phyloP scores from a whole-genome alignment of 2,329 filamentous ascomycete species.

The Alternaria novae-zelandiae region DNA sequence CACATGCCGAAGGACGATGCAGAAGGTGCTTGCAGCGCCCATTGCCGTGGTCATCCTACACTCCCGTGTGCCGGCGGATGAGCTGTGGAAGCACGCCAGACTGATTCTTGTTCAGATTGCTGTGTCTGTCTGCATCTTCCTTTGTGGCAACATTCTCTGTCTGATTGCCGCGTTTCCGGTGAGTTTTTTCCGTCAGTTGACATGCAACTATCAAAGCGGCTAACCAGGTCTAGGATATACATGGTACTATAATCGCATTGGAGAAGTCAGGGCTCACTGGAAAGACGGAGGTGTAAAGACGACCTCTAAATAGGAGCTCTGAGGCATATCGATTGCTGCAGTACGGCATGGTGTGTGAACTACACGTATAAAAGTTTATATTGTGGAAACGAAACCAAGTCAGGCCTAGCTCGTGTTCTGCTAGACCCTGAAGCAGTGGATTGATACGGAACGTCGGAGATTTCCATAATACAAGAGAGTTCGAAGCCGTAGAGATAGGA shows the following conservation, averaged over 20 bases:
- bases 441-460: neutral
- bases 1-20: neutral
- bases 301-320: neutral
- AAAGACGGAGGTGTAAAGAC: neutral
- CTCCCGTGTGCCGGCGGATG: neutral
- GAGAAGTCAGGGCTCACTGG: neutral
- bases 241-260: neutral
- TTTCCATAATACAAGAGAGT: neutral
- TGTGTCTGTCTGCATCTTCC: neutral
- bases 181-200: neutral
- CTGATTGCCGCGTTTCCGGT: slow-evolving; percentile 5
- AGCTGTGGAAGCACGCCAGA: neutral
- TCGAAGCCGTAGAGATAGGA: neutral
- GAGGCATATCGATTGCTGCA: neutral
- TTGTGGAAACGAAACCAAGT: neutral
- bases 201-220: neutral
- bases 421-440: neutral
- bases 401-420: neutral
- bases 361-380: neutral
- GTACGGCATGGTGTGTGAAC: neutral
- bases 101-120: neutral
- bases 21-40: slow-evolving; percentile 2
- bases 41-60: slow-evolving; percentile 1
- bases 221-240: neutral
- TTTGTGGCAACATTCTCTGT: slow-evolving; percentile 2